A percentile compares a stretch with the other conserved stretches of the same genome.
Conservation (phyloP, 208 protist genomes). For the Phytomonas sp. region DNA sequence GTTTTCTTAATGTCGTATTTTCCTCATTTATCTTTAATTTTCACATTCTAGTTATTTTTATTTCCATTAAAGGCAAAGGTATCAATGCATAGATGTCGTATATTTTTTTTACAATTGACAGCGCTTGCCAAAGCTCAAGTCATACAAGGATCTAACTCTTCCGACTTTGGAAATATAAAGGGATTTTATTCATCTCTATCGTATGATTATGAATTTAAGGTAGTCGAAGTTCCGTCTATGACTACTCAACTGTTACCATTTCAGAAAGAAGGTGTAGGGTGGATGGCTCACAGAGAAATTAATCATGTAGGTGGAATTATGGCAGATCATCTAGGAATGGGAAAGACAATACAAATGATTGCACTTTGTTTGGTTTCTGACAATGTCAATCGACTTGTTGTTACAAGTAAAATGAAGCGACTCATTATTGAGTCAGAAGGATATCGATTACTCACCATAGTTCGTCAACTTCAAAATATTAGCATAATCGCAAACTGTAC, state of each 20-base stretch:
- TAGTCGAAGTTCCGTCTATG: constrained; percentile 64
- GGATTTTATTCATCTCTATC: constrained; percentile 80
- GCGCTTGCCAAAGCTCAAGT: constrained; percentile 17
- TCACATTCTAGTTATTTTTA: neutral
- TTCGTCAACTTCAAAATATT: constrained; percentile 75
- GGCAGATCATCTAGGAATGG: constrained; percentile 88
- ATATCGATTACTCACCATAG: constrained; percentile 65
- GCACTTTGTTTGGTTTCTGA: constrained; percentile 75
- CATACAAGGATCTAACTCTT: constrained; percentile 19
- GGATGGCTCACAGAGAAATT: constrained; percentile 81
- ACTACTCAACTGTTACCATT: constrained; percentile 64
- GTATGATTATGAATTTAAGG: constrained; percentile 54
- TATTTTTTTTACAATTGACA: constrained; percentile 6
- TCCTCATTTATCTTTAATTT: neutral
- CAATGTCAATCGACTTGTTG: constrained; percentile 29
- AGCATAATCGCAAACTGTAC: constrained; percentile 80
- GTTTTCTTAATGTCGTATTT: neutral
- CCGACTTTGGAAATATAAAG: constrained; percentile 29
- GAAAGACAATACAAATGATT: constrained; percentile 91
- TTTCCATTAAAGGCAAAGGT: neutral
- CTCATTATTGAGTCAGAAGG: constrained; percentile 29
- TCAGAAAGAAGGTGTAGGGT: constrained; percentile 86
- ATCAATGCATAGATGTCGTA: neutral
- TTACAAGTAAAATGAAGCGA: constrained; percentile 20
- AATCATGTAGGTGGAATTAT: constrained; percentile 81